phyloP scores from a whole-genome alignment of 345 rosid species.

The Hypericum androsaemum region DNA sequence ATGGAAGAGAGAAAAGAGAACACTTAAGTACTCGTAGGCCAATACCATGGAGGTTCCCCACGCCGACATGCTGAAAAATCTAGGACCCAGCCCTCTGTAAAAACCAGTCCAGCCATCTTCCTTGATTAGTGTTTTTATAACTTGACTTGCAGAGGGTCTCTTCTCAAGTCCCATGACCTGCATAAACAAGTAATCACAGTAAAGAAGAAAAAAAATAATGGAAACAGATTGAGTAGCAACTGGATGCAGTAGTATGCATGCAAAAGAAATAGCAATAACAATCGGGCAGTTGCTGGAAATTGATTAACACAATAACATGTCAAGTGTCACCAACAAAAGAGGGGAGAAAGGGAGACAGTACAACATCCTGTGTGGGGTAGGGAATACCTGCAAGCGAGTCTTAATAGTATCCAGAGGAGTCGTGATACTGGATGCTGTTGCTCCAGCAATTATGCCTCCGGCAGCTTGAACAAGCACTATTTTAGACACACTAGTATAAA shows the following conservation, averaged over 20 bases:
- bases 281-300: too few species aligned
- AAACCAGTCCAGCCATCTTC: slow-evolving; percentile 61
- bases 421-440: slow-evolving; percentile 45
- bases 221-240: not conserved
- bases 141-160: slow-evolving; percentile 53
- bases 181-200: not conserved
- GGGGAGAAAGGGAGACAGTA: not conserved
- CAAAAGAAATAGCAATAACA: not conserved
- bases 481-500: slow-evolving; percentile 48
- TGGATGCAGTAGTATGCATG: not conserved
- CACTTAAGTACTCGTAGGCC: slow-evolving; percentile 59
- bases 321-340: not conserved
- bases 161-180: slow-evolving; percentile 52
- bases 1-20: not conserved
- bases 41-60: slow-evolving; percentile 64
- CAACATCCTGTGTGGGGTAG: slow-evolving; percentile 8
- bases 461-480: slow-evolving; percentile 49
- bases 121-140: slow-evolving; percentile 34
- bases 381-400: slow-evolving; percentile 66
- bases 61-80: slow-evolving; percentile 52
- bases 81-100: slow-evolving; percentile 54
- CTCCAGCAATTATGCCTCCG: slow-evolving; percentile 54
- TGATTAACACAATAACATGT: not conserved
- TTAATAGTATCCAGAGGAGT: slow-evolving; percentile 58
- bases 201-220: not conserved